Conservation (phyloP, 208 protist species). For the Leishmania arabica region DNA sequence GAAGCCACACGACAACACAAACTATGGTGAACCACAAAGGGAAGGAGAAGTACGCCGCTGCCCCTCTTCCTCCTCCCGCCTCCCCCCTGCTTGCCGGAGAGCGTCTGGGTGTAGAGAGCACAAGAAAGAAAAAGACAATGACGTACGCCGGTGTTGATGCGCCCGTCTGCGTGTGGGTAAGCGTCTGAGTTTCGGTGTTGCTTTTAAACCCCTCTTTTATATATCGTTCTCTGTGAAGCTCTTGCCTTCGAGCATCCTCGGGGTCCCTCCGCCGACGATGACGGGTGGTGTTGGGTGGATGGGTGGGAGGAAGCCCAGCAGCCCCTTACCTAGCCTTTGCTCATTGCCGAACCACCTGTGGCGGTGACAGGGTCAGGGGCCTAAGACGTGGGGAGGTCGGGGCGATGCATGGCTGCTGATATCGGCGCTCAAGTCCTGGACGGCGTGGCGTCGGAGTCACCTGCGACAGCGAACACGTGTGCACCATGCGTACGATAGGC, state of each 20-base stretch:
- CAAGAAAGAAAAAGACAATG: not conserved
- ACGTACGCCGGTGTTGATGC: not conserved
- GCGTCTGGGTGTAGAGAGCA: not conserved
- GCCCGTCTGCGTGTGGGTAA: not conserved
- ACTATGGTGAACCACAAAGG: slow-evolving; percentile 1
- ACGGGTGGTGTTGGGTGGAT: too few relatives aligned
- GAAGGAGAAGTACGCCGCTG: not conserved
- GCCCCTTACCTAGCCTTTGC: not conserved
- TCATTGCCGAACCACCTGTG: not conserved
- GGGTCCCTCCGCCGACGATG: not conserved
- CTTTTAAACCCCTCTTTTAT: not conserved
- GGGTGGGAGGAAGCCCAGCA: too few relatives aligned
- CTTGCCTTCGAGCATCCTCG: not conserved
- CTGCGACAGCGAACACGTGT: not conserved
- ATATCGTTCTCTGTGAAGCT: not conserved
- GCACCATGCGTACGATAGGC: not conserved
- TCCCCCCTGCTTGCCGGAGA: not conserved
- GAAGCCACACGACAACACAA: not conserved
- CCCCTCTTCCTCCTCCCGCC: not conserved
- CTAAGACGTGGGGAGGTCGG: not conserved
- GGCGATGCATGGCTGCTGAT: not conserved
- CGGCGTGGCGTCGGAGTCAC: not conserved
- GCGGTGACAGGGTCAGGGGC: not conserved
- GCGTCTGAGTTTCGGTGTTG: not conserved
- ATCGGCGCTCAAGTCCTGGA: not conserved